A percentile compares a stretch with the other conserved stretches of the same genome.
Evolutionary conservation across 345 rosid genomes (phyloP).

Genomic region (Acer negundo): DNA sequence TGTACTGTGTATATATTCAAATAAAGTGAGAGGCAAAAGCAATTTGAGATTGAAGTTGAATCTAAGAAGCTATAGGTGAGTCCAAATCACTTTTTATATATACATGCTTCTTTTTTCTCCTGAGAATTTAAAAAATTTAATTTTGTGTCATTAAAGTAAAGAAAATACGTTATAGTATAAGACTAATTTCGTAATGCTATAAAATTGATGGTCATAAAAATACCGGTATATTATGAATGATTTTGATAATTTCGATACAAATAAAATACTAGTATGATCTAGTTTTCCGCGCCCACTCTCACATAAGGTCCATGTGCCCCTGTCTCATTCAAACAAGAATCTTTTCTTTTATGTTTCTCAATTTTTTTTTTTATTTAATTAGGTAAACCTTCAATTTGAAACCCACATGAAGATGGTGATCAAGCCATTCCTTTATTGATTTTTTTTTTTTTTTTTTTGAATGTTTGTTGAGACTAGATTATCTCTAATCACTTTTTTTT

Average conservation of each 20-base stretch:
- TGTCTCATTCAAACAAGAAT: slow-evolving; percentile 38
- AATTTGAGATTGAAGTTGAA: slow-evolving; percentile 26
- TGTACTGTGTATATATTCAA: slow-evolving; percentile 22
- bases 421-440: background rate
- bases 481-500: slow-evolving; percentile 2
- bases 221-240: too few species aligned
- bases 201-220: too few species aligned
- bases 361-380: background rate
- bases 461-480: background rate
- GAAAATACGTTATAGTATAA: too few species aligned
- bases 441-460: too few species aligned
- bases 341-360: slow-evolving; percentile 29
- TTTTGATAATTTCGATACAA: background rate
- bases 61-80: background rate
- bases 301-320: slow-evolving; percentile 38
- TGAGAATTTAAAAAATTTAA: too few species aligned
- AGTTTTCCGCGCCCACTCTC: slow-evolving; percentile 46
- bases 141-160: too few species aligned
- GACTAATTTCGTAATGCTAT: too few species aligned
- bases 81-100: background rate
- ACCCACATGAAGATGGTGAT: background rate
- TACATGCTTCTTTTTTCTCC: background rate
- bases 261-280: background rate
- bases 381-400: slow-evolving; percentile 37
- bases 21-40: slow-evolving; percentile 19